Conservation (phyloP, 2,329 filamentous ascomycete genomes). For the Hymenoscyphus salicellus region DNA sequence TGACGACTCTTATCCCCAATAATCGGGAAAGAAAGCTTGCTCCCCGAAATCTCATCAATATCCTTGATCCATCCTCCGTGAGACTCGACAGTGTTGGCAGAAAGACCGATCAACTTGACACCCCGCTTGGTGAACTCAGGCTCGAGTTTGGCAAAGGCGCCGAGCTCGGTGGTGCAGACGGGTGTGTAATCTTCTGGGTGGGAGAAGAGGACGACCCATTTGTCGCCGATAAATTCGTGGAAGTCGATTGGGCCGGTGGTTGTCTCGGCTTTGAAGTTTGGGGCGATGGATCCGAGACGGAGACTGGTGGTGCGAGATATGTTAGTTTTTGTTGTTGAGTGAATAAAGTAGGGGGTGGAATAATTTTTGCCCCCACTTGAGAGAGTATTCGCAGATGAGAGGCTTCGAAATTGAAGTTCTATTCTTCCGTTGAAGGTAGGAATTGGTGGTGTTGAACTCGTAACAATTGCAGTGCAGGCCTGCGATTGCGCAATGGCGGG, state of each 20-base stretch:
- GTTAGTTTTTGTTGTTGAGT: neutral
- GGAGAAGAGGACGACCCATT: conserved; percentile 80
- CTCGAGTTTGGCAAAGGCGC: conserved; percentile 85
- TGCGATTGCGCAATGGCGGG: neutral
- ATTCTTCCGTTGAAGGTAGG: neutral
- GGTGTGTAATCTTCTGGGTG: conserved; percentile 91
- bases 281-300: conserved; percentile 65
- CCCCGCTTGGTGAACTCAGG: conserved; percentile 82
- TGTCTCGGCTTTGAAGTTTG: conserved; percentile 81
- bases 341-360: neutral
- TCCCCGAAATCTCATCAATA: conserved; percentile 73
- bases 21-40: conserved; percentile 71
- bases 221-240: conserved; percentile 75
- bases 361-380: neutral
- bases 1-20: conserved; percentile 78
- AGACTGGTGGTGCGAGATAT: conserved; percentile 44
- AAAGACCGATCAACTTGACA: conserved; percentile 88
- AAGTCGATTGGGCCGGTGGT: conserved; percentile 77
- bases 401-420: neutral
- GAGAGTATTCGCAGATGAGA: neutral
- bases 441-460: neutral
- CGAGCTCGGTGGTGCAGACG: conserved; percentile 93
- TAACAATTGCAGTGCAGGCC: neutral
- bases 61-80: conserved; percentile 91
- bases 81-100: conserved; percentile 78